These are phyloP conservation scores for Aegilops speltoides DNA, from an alignment of 176 grass and related monocot species.

Conservation along the genomic window DNA sequence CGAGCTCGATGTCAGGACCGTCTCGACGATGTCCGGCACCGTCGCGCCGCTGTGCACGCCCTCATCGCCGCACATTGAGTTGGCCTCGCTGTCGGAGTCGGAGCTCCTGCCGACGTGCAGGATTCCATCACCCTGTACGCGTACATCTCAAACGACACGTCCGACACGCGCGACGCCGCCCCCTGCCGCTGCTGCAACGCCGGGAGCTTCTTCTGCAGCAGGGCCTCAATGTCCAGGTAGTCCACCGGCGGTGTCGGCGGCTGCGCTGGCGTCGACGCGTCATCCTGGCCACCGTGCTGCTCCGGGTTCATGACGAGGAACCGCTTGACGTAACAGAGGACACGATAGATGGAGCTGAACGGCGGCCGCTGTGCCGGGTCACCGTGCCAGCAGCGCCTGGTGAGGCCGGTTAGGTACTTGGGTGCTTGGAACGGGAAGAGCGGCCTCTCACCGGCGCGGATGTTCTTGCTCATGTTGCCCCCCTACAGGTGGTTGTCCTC, in stretches of 20 bases:
- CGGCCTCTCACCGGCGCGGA: conserved; percentile 69
- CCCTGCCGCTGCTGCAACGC: conserved; percentile 34
- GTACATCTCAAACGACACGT: conserved; percentile 90
- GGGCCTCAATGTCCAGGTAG: conserved; percentile 73
- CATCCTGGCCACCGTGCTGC: conserved; percentile 31
- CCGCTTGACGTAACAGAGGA: conserved; percentile 80
- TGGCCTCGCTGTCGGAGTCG: conserved; percentile 66
- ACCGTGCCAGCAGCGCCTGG: conserved; percentile 78
- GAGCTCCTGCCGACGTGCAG: conserved; percentile 41
- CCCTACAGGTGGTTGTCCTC: conserved; percentile 92
- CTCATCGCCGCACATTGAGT: conserved; percentile 60
- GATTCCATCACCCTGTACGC: conserved; percentile 70
- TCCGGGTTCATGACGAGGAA: conserved; percentile 73
- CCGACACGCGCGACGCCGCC: conserved; percentile 24
- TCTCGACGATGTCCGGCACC: too few species aligned
- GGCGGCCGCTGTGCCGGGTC: conserved; percentile 75
- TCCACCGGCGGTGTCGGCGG: conserved; percentile 40
- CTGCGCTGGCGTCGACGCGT: neutral
- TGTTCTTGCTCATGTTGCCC: conserved; percentile 93
- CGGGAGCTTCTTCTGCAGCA: conserved; percentile 43
- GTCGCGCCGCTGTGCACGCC: neutral
- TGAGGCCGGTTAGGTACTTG: conserved; percentile 72
- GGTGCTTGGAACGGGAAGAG: conserved; percentile 82
- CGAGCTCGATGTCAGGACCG: too few species aligned
- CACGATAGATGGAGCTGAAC: conserved; percentile 73